Evolutionary conservation across 2,329 filamentous ascomycete genomes (phyloP), one percentile per base, ranked within the genome.

Genomic region (Ophiosphaerella narmari): DNA sequence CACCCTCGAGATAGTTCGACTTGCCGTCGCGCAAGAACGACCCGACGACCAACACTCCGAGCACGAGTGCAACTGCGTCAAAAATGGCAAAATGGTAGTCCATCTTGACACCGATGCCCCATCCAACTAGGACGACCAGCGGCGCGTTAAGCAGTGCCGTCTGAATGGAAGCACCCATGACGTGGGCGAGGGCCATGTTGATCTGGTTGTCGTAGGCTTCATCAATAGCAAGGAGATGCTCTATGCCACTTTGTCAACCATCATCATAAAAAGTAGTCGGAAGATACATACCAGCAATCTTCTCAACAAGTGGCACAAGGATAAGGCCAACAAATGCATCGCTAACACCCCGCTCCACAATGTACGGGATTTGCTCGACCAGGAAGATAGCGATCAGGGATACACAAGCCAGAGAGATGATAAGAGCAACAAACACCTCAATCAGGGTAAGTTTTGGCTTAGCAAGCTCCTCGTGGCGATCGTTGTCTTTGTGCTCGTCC

Each of bases 111-210:
- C 75, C 74, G 32, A 91, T 74, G 18, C 88, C 87, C 91, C 92
- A 97, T 38, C 88, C 90, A 41, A 95, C 87, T 33, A 96, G 80
- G 31, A 96, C 85, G 7, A 90, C 86, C 4, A 96, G 81, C 0
- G 92, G 91, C 0, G 87, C 90, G 69, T 95, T 96, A 67, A 96
- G 85, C 29, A 96, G 82, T 1, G 91, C 90, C 0, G 92, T 97
- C 74, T 96, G 92, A 50, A 96, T 87, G 0, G 89, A 93, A 2
- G 91, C 87, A 39, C 90, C 91, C 36, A 96, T 84, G 45, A 94
- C 89, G 70, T 96, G 91, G 38, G 89, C 88, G 23, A 94, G 80
- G 0, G 90, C 90, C 72, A 92, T 87, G 76, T 94, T 94, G 80
- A 92, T 91, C 62, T 88, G 86, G 68, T 89, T 85, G 62, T 90